phyloP scores from a whole-genome alignment of 495 filamentous ascomycete genomes.

The Geoglossum glabrum region DNA sequence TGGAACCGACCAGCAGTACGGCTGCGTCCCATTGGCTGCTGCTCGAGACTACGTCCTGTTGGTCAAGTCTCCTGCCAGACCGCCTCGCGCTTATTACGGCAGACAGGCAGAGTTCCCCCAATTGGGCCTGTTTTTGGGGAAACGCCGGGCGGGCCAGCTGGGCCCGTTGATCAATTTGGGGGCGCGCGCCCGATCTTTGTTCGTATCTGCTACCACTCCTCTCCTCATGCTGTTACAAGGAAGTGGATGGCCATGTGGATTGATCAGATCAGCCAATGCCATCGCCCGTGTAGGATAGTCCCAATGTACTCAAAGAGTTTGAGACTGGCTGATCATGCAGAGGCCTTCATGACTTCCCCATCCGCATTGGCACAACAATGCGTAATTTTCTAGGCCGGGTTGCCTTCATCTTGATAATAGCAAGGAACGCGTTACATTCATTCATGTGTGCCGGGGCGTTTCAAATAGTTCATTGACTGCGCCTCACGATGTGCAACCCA shows the following conservation, averaged over 20 bases:
- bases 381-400: not conserved
- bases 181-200: not conserved
- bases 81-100: conserved; percentile 1
- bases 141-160: not conserved
- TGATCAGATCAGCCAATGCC: not conserved
- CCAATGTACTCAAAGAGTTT: not conserved
- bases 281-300: not conserved
- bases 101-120: not conserved
- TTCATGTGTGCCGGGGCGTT: not conserved
- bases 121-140: not conserved
- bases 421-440: conserved; percentile 1
- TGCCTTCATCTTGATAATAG: not conserved
- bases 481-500: not conserved
- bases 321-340: not conserved
- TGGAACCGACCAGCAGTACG: not conserved
- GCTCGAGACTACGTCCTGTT: not conserved
- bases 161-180: not conserved
- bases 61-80: not conserved
- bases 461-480: not conserved
- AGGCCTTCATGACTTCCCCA: not conserved
- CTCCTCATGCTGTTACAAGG: too few species aligned
- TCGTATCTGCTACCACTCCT: not conserved
- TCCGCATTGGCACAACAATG: not conserved
- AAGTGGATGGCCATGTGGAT: not conserved
- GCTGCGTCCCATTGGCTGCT: not conserved